A percentile compares a stretch with the other conserved stretches of the same genome.
phyloP scores from a whole-genome alignment of 257 asterid genomes.

The Solanum raphanifolium region DNA sequence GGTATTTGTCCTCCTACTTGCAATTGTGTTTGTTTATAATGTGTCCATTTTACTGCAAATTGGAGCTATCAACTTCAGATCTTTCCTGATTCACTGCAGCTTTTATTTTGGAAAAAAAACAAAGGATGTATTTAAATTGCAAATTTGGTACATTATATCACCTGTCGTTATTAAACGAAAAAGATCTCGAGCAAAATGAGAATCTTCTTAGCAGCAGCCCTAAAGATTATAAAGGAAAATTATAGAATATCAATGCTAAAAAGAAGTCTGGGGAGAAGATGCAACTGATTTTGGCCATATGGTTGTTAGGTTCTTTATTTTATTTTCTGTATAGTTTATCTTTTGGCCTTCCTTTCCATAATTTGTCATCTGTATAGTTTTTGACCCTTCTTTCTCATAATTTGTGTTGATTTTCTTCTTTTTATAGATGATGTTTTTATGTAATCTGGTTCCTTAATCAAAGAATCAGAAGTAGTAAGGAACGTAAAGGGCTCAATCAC shows the following conservation, averaged over 20 bases:
- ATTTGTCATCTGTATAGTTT: neutral
- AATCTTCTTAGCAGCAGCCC: neutral
- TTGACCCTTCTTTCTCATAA: neutral
- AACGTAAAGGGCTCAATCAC: neutral
- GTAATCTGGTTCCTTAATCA: neutral
- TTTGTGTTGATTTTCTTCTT: neutral
- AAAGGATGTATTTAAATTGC: neutral
- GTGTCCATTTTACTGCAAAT: neutral
- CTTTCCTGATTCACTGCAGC: neutral
- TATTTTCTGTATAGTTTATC: neutral
- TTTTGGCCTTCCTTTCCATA: neutral
- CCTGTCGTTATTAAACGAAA: neutral
- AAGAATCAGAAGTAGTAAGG: neutral
- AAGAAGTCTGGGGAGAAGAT: neutral
- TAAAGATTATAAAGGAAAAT: neutral
- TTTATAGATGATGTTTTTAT: neutral
- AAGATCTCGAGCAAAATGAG: neutral
- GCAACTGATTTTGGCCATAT: neutral
- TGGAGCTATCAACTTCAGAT: neutral
- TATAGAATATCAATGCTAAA: neutral
- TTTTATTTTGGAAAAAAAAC: neutral
- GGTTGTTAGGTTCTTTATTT: neutral
- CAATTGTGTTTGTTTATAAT: neutral
- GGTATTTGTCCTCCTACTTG: slow-evolving; percentile 33
- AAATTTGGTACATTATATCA: neutral